These are phyloP conservation scores for Solanum neorickii DNA, from an alignment of 257 asterid species.

Conservation along the genomic window DNA sequence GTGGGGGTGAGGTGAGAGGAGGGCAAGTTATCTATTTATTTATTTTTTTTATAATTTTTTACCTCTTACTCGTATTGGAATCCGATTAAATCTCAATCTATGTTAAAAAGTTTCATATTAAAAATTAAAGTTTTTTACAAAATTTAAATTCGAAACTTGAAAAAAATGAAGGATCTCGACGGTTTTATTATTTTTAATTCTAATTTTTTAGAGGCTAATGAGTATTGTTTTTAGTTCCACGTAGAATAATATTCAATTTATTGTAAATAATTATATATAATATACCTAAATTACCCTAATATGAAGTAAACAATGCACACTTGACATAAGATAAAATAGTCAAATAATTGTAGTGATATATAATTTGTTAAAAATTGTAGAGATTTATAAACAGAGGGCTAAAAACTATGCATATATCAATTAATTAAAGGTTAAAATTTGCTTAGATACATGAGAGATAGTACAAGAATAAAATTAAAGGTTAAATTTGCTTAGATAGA, in stretches of 20 bases:
- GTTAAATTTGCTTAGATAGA: background rate
- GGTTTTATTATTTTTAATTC: background rate
- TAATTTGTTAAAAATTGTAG: background rate
- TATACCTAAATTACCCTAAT: background rate
- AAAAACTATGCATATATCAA: background rate
- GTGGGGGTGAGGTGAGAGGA: rapidly evolving
- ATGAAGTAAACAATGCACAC: background rate
- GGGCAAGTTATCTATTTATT: no score
- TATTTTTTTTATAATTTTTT: no score
- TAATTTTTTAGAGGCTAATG: background rate
- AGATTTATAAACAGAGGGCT: background rate
- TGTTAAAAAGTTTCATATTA: rapidly evolving
- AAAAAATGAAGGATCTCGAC: rapidly evolving
- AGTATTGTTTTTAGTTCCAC: background rate
- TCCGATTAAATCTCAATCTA: no score
- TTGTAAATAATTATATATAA: background rate
- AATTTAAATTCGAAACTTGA: rapidly evolving
- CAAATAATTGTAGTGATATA: background rate
- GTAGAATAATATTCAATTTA: background rate
- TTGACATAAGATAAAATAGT: background rate
- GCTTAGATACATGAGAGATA: no score
- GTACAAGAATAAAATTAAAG: no score
- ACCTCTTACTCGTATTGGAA: no score
- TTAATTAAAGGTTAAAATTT: background rate
- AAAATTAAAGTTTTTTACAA: no score